Base-by-base conservation (phyloP, 345 rosid genomes). In the Combretum micranthum region DNA sequence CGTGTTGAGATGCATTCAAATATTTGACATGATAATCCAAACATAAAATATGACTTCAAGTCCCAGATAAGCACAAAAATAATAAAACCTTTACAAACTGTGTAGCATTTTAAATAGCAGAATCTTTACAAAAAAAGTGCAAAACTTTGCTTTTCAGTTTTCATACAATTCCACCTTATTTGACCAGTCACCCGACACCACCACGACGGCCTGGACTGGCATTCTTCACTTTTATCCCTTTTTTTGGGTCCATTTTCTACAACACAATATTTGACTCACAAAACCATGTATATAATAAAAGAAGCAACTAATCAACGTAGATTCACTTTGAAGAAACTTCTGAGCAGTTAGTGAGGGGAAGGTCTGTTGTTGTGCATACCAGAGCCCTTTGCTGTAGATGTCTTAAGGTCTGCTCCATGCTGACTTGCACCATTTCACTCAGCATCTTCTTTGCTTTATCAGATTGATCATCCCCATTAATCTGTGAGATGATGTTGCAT, bases 351-450 rank as follows among this genome's bases (percentile, higher is more conserved):
- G 70, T 47, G 54, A 80, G 72, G 64, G 93, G 76, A 74, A 85
- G 53, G 68, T 84, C 89, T 53, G 82, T 55, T 5, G 94, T 83
- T 1, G 89, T 75, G 60, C 82, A 79, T 37, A 87, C 89, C 53
- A 85, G 74, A 62, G 99, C 99, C 72, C 99, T 83, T 76, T 74
- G 86, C 72, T 93, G 97, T 57, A 93, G 53, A 83, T 89, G 97
- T 68, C 90, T 83, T 78, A 93, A 74, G 74, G 96, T 93, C 74
- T 89, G 89, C 48, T 93, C 99, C 99, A 93, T 89, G 72, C 99
- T 88, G 32, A 89, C 96, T 68, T 93, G 95, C 37, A 93, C 97
- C 99, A 93, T 93, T 75, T 93, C 99, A 16, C 96, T 79, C 44
- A 93, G 77, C 96, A 89, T 93, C 74, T 85, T 87, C 83, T 85